These are phyloP conservation scores for Beauveria brongniartii DNA, from an alignment of 2,329 filamentous ascomycete genomes.

Conservation along the genomic window DNA sequence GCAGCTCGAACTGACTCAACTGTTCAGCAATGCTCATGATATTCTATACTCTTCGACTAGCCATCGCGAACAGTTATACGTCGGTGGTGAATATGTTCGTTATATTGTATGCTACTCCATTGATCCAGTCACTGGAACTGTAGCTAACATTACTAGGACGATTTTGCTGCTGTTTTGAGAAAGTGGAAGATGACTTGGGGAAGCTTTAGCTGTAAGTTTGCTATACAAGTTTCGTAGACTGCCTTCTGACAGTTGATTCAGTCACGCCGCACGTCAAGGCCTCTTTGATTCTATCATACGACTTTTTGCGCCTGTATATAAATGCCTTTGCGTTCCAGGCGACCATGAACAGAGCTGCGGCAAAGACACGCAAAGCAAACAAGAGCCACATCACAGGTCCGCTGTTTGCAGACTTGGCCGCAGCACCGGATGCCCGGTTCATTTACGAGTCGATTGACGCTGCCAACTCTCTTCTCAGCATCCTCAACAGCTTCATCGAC, in stretches of 20 bases:
- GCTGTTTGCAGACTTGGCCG: slow-evolving; percentile 46
- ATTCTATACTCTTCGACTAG: slow-evolving; percentile 65
- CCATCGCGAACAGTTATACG: slow-evolving; percentile 60
- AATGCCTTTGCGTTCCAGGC: slow-evolving; percentile 72
- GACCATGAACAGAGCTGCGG: slow-evolving; percentile 43
- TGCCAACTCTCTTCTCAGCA: slow-evolving; percentile 52
- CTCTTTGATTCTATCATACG: slow-evolving; percentile 60
- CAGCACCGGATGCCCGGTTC: slow-evolving; percentile 55
- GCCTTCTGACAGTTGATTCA: slow-evolving; percentile 17
- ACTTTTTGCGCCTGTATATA: slow-evolving; percentile 65
- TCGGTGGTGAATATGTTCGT: slow-evolving; percentile 65
- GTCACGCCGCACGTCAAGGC: slow-evolving; percentile 58
- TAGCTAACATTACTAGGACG: slow-evolving; percentile 34
- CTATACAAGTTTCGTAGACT: background rate
- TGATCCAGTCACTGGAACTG: too few species aligned
- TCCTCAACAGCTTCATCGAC: slow-evolving; percentile 51
- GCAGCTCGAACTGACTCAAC: slow-evolving; percentile 60
- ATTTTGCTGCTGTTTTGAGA: slow-evolving; percentile 60
- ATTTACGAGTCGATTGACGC: slow-evolving; percentile 60
- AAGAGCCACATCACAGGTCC: slow-evolving; percentile 27
- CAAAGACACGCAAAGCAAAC: slow-evolving; percentile 24
- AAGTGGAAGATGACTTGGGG: slow-evolving; percentile 67
- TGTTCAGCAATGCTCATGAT: slow-evolving; percentile 68
- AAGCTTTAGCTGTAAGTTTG: slow-evolving; percentile 49
- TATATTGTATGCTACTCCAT: slow-evolving; percentile 42